Base-by-base conservation (phyloP, 2,329 filamentous ascomycete species). In the Helminthosporium solani region DNA sequence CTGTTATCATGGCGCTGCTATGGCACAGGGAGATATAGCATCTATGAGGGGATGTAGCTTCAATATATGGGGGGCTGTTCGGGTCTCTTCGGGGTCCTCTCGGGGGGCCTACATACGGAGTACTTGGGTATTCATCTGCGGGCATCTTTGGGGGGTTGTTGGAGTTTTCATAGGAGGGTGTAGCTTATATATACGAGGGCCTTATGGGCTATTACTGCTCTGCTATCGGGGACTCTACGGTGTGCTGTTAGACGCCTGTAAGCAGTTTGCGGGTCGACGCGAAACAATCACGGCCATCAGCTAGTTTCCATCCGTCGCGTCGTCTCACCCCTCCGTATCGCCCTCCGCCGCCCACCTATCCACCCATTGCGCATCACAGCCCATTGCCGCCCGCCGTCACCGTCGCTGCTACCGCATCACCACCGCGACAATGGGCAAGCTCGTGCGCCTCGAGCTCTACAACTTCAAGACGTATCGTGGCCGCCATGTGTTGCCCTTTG, bases 391-490 rank as follows among this genome's bases (percentile, higher is more conserved):
- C 36, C 14, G 28, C 28, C 6, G 53, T 46, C 54, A 47, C 14
- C 16, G 23, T 47, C 25, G 41, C 46, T 53, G 60, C 53, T n/a
- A n/a, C 6, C 54, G 47, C 54, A 47, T 12, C 16, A 21, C 47
- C 25, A 42, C 46, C 54, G 60, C 53, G 48, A 54, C 30, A 53
- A 97, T 99, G 94, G 92, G 92, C 58, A 97, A 97, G 75, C 86
- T 99, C 64, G 88, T 96, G 65, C 86, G 90, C 52, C 84, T 99
- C 42, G 92, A 97, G 78, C 80, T 99, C 52, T 95, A 87, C 76
- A 96, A 99, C 77, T 99, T 99, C 84, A 99, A 99, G 77, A 97
- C 94, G 61, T 99, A 99, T 78, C 96, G 96, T 73, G 94, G 91
- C 47, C 91, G 96, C 64, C 94, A 99, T 75, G 86, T 83, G 50